These are phyloP conservation scores for Oryza glaberrima DNA, from an alignment of 176 grass and related monocot genomes.

Conservation along the genomic window DNA sequence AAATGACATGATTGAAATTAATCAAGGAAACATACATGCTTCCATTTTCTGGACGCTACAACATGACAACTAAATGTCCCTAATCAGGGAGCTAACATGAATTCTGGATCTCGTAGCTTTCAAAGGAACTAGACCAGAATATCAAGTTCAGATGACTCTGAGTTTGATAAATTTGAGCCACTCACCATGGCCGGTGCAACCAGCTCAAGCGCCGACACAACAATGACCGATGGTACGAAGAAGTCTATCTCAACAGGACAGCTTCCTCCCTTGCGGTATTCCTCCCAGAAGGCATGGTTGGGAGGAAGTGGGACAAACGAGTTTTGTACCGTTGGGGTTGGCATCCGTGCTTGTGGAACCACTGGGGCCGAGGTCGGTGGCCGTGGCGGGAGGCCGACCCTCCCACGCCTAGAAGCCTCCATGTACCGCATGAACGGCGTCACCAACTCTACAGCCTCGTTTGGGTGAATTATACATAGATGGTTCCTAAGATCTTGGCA, in stretches of 20 bases:
- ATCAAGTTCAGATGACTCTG: too few relatives aligned
- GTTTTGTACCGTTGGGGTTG: neutral
- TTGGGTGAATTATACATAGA: neutral
- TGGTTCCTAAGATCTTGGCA: neutral
- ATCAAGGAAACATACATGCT: too few relatives aligned
- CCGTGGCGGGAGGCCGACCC: neutral
- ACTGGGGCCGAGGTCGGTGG: too few relatives aligned
- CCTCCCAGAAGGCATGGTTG: constrained; percentile 23
- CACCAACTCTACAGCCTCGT: neutral
- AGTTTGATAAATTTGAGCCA: neutral
- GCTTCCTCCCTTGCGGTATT: neutral
- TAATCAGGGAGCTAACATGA: too few relatives aligned
- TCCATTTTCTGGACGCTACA: too few relatives aligned
- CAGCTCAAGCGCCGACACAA: too few relatives aligned
- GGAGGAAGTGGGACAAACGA: neutral
- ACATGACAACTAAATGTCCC: too few relatives aligned
- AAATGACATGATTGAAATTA: too few relatives aligned
- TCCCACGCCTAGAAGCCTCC: neutral
- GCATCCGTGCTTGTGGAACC: too few relatives aligned
- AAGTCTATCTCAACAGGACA: neutral
- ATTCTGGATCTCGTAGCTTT: too few relatives aligned
- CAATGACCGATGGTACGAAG: neutral
- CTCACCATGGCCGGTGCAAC: too few relatives aligned
- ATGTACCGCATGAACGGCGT: neutral
- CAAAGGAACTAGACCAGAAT: too few relatives aligned